Conservation (phyloP, 345 rosid species). For the Adansonia digitata region DNA sequence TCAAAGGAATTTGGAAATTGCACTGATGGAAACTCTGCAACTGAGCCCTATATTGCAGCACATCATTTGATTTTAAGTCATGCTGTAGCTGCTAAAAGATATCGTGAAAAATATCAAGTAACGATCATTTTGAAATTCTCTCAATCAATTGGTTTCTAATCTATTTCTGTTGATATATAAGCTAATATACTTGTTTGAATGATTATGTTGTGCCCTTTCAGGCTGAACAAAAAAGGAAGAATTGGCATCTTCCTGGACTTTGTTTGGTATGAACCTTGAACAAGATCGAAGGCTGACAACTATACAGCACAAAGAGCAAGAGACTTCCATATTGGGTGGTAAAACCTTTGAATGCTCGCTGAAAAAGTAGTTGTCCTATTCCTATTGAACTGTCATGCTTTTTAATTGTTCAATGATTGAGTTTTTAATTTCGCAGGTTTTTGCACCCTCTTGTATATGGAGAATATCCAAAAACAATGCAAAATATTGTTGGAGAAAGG, state of each 20-base stretch:
- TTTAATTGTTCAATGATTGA: too few species aligned
- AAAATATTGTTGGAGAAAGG: too few species aligned
- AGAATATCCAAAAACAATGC: too few species aligned
- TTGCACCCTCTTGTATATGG: too few species aligned
- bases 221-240: constrained; percentile 77
- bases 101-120: constrained; percentile 68
- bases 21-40: too few species aligned
- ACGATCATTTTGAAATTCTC: constrained; percentile 7
- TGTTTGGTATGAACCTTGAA: constrained; percentile 93
- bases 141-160: neutral
- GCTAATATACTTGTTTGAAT: neutral
- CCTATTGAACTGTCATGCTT: too few species aligned
- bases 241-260: constrained; percentile 80
- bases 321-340: too few species aligned
- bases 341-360: too few species aligned
- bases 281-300: constrained; percentile 74
- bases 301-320: constrained; percentile 94
- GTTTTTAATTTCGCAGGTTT: constrained; percentile 43
- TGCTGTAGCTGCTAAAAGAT: constrained; percentile 73
- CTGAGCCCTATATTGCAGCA: too few species aligned
- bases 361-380: neutral
- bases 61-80: constrained; percentile 78
- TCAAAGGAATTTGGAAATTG: too few species aligned
- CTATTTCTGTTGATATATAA: neutral
- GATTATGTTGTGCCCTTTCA: neutral